Percentiles rank a stretch among this genome's conserved stretches.
phyloP scores from a whole-genome alignment of 2,329 filamentous ascomycete genomes.

The Verticillium nonalfalfae region DNA sequence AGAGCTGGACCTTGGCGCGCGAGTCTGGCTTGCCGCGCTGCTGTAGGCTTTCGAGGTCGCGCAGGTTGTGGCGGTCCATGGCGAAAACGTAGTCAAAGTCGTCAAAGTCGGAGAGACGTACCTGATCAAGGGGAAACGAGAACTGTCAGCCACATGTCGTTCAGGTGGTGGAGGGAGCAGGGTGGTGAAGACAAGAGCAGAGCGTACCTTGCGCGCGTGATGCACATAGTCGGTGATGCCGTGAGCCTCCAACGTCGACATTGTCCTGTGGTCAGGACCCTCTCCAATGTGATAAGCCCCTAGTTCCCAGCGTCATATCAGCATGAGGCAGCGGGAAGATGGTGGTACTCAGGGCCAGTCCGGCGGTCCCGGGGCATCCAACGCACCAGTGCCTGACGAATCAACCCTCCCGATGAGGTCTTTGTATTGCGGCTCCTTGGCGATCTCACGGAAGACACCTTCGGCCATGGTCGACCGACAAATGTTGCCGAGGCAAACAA shows the following conservation, averaged over 20 bases:
- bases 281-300: slow-evolving; percentile 78
- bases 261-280: slow-evolving; percentile 74
- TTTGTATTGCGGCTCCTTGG: slow-evolving; percentile 53
- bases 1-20: slow-evolving; percentile 68
- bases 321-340: background rate
- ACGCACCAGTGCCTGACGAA: slow-evolving; percentile 72
- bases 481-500: slow-evolving; percentile 96
- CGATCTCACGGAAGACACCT: slow-evolving; percentile 76
- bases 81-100: slow-evolving; percentile 90
- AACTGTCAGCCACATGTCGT: background rate
- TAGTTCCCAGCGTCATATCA: slow-evolving; percentile 16
- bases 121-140: slow-evolving; percentile 22
- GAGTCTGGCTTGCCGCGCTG: slow-evolving; percentile 49
- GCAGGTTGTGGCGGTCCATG: slow-evolving; percentile 83
- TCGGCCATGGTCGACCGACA: slow-evolving; percentile 94
- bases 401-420: slow-evolving; percentile 64
- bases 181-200: too few relatives aligned
- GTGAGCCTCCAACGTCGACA: slow-evolving; percentile 68
- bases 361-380: background rate
- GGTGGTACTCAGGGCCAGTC: too few relatives aligned
- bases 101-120: slow-evolving; percentile 64
- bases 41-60: slow-evolving; percentile 58
- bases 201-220: slow-evolving; percentile 65
- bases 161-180: slow-evolving; percentile 12
- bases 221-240: slow-evolving; percentile 75